These are phyloP conservation scores for Dicorynia guianensis DNA, from an alignment of 306 rosid species.

Conservation along the genomic window DNA sequence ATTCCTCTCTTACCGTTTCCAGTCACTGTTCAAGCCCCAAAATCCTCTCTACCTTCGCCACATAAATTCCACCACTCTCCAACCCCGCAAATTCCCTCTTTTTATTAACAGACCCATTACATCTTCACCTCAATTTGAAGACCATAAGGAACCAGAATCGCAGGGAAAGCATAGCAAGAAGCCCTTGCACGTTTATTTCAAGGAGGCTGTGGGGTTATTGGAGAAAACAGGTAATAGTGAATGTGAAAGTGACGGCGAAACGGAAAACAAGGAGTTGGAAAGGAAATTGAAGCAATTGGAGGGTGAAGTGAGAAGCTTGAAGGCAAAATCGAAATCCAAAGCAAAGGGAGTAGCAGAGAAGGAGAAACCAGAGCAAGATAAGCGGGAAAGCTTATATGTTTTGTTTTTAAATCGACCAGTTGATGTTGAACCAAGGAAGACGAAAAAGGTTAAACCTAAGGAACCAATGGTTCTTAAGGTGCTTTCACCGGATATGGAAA, in stretches of 20 bases:
- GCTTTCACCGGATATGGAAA: slow-evolving; percentile 65
- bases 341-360: slow-evolving; percentile 4
- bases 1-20: slow-evolving; percentile 43
- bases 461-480: slow-evolving; percentile 42
- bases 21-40: slow-evolving; percentile 37
- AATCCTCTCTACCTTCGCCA: slow-evolving; percentile 2
- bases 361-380: slow-evolving; percentile 13
- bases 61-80: slow-evolving; percentile 9
- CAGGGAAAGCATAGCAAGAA: slow-evolving; percentile 22
- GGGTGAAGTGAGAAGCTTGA: slow-evolving; percentile 42
- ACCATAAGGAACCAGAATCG: slow-evolving; percentile 23
- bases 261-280: slow-evolving; percentile 38
- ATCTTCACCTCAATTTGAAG: slow-evolving; percentile 30
- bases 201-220: slow-evolving; percentile 45
- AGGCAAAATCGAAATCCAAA: slow-evolving; percentile 9
- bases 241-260: slow-evolving; percentile 3
- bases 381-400: slow-evolving; percentile 38
- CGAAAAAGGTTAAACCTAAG: slow-evolving; percentile 23
- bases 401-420: slow-evolving; percentile 42
- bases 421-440: not conserved
- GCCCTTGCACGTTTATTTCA: slow-evolving; percentile 55
- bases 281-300: slow-evolving; percentile 44
- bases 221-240: slow-evolving; percentile 32
- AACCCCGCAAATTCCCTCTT: slow-evolving; percentile 30
- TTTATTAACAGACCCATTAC: slow-evolving; percentile 39